Conservation (phyloP, 1,284 basidiomycete genomes). For the Ustilago vetiveriae region DNA sequence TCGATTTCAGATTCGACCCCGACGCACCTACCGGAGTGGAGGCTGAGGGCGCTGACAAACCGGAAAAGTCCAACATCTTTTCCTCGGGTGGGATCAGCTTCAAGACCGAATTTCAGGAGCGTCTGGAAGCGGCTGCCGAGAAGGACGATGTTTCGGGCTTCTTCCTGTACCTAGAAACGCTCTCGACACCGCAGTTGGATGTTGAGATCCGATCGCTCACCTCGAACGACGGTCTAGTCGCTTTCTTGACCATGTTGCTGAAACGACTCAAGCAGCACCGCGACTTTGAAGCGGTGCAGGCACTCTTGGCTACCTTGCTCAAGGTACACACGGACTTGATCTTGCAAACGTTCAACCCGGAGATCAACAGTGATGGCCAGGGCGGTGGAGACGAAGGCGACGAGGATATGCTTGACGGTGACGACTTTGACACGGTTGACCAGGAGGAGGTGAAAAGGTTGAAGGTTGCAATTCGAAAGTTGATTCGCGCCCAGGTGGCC, state of each 20-base stretch:
- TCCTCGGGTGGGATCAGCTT: conserved; percentile 42
- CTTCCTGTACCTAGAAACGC: conserved; percentile 84
- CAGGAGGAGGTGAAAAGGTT: conserved; percentile 38
- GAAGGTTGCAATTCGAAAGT: conserved; percentile 34
- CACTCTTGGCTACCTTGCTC: conserved; percentile 84
- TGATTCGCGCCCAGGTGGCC: conserved; percentile 51
- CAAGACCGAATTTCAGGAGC: conserved; percentile 53
- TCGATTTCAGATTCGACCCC: conserved; percentile 42
- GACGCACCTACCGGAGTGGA: conserved; percentile 5
- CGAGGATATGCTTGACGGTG: conserved; percentile 18
- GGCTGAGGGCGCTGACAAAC: background rate
- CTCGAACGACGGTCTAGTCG: conserved; percentile 74
- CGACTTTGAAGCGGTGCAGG: conserved; percentile 96
- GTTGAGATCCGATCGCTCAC: conserved; percentile 82
- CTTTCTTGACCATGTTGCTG: conserved; percentile 80
- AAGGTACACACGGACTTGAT: conserved; percentile 79
- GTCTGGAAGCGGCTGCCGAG: conserved; percentile 40
- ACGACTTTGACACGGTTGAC: conserved; percentile 6
- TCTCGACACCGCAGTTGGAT: conserved; percentile 90
- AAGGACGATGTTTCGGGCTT: conserved; percentile 69
- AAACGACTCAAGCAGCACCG: conserved; percentile 79
- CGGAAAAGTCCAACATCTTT: conserved; percentile 32
- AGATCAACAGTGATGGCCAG: conserved; percentile 80
- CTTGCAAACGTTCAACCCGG: conserved; percentile 24
- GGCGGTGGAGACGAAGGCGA: conserved; percentile 19